These are phyloP conservation scores for Diphasiastrum complanatum DNA, from an alignment of 83 land plant genomes.

Conservation along the genomic window DNA sequence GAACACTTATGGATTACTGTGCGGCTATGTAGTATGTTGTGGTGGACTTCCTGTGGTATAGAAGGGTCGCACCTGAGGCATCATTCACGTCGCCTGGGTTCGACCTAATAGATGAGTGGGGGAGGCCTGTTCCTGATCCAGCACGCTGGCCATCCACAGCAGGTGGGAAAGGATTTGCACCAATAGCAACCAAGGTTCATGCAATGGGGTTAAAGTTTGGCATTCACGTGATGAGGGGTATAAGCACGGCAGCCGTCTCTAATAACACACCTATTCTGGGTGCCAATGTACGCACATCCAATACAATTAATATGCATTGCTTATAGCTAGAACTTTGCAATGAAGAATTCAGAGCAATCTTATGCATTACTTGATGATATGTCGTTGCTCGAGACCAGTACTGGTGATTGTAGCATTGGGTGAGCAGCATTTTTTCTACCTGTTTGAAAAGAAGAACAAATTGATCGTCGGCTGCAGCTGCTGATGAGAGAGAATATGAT, in stretches of 20 bases:
- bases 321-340: background rate
- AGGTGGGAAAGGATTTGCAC: conserved; percentile 61
- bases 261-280: conserved; percentile 70
- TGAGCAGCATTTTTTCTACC: no score
- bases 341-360: no score
- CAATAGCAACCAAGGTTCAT: conserved; percentile 72
- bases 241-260: conserved; percentile 69
- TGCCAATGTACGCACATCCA: no score
- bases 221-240: conserved; percentile 96
- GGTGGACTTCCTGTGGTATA: conserved; percentile 95
- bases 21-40: conserved; percentile 95
- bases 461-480: no score
- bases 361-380: no score
- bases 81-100: conserved; percentile 53
- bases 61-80: conserved; percentile 55
- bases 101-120: conserved; percentile 89
- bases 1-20: no score
- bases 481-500: no score
- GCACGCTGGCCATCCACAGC: conserved; percentile 84
- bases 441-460: no score
- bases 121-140: conserved; percentile 81
- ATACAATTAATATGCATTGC: conserved; percentile 3
- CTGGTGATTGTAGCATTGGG: no score
- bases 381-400: no score
- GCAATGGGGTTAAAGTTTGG: conserved; percentile 93